phyloP scores from a whole-genome alignment of 768 basidiomycete genomes.

The Vishniacozyma victoriae region DNA sequence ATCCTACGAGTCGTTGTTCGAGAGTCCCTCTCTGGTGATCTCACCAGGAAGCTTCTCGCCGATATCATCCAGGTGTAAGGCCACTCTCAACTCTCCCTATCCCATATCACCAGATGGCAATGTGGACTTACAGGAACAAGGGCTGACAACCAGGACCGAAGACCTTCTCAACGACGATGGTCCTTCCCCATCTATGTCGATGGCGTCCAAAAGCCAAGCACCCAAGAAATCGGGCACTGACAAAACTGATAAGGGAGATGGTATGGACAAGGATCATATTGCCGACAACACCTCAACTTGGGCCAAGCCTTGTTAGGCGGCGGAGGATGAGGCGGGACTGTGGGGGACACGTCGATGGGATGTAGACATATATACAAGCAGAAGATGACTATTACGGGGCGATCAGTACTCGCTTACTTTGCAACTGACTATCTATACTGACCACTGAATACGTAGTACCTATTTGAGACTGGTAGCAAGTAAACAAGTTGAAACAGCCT shows the following conservation, averaged over 20 bases:
- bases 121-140: not conserved
- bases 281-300: slow-evolving; percentile 20
- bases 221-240: not conserved
- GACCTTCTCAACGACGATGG: slow-evolving; percentile 24
- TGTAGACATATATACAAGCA: no score
- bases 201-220: slow-evolving; percentile 4
- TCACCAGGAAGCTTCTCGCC: slow-evolving; percentile 30
- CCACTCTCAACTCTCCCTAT: not conserved
- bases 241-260: slow-evolving; percentile 6
- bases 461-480: no score
- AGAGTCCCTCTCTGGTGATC: slow-evolving; percentile 53
- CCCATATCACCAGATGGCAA: not conserved
- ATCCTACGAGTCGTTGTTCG: slow-evolving; percentile 61
- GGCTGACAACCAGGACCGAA: slow-evolving; percentile 22
- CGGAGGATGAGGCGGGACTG: no score
- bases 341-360: no score
- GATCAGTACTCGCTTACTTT: no score
- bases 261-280: slow-evolving; percentile 12
- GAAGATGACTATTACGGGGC: no score
- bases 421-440: no score
- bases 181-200: slow-evolving; percentile 31
- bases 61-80: slow-evolving; percentile 39
- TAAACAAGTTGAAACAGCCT: no score
- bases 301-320: slow-evolving; percentile 27
- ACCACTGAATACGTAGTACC: no score